Percentiles rank a stretch among this genome's conserved stretches.
Evolutionary conservation across 202 grass and related monocot species (phyloP).

Genomic region (Zoysia matrella): DNA sequence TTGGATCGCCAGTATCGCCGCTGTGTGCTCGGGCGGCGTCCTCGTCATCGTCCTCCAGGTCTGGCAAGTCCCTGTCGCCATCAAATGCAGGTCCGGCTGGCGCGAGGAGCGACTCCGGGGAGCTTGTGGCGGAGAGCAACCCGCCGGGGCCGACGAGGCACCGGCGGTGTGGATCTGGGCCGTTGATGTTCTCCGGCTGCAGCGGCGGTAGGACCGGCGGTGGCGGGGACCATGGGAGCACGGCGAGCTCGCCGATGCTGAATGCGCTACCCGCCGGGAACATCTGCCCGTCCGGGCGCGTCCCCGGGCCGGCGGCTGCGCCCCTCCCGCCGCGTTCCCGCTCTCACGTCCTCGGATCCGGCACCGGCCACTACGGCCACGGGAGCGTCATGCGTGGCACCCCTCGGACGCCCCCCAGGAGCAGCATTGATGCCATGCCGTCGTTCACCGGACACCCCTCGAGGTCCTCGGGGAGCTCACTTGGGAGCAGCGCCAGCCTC

Average conservation of each 20-base stretch:
- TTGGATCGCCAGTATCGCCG: constrained; percentile 89
- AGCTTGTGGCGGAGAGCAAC: constrained; percentile 63
- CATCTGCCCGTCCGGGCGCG: constrained; percentile 15
- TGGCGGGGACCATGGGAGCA: constrained; percentile 59
- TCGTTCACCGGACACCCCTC: constrained; percentile 35
- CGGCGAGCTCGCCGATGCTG: constrained; percentile 74
- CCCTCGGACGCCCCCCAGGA: constrained; percentile 32
- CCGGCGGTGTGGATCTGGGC: constrained; percentile 73
- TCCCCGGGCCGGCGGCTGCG: constrained; percentile 34
- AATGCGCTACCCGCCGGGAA: constrained; percentile 91
- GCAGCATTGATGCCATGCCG: constrained; percentile 48
- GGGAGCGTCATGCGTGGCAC: constrained; percentile 89
- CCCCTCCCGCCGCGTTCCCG: constrained; percentile 59
- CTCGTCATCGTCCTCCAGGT: constrained; percentile 86
- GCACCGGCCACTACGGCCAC: constrained; percentile 85
- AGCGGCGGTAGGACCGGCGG: constrained; percentile 51
- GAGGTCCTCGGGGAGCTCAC: constrained; percentile 43
- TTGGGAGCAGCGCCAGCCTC: constrained; percentile 40
- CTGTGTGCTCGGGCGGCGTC: constrained; percentile 57
- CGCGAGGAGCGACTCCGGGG: constrained; percentile 72
- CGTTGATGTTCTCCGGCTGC: constrained; percentile 74
- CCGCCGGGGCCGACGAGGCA: constrained; percentile 53
- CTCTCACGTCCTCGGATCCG: constrained; percentile 83
- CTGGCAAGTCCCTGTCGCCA: constrained; percentile 53
- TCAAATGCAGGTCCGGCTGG: constrained; percentile 41